Base-by-base conservation (phyloP, 495 filamentous ascomycete genomes). In the Cercophora samala region DNA sequence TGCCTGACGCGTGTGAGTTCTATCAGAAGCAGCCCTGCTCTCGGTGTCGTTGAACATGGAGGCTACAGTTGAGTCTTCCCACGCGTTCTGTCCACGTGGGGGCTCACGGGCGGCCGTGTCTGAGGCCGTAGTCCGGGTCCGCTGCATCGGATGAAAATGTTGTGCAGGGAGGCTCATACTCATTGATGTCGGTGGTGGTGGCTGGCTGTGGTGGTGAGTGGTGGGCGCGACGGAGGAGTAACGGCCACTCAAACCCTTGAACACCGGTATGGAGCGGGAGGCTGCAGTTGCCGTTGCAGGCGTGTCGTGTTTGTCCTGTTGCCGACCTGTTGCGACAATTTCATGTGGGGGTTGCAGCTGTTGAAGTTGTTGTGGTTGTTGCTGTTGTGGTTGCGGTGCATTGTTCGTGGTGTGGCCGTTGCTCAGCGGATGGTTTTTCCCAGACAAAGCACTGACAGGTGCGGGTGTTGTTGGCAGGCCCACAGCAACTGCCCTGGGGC, bases 11-110 rank as follows among this genome's bases (percentile, higher is more conserved):
- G 62, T 69, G 58, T 71, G 75, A 26, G 68, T 62, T 46, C 69
- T 70, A 11, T 75, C 76, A 22, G 73, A 75, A 29, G 69, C 66
- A 55, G 70, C 69, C 54, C 71, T 70, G 72, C 72, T 69, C 54
- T 74, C 72, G 60, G 58, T 66, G 54, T 76, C 75, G 65, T 68
- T 72, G 69, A 77, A 75, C 69, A 78, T 73, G 66, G 76, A 78
- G 18, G 69, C 75, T 4, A 78, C 71, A 0, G 76, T 76, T 22
- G 76, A 78, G 37, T 78, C 76, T 54, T 78, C 76, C 76, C 76
- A 78, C 52, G 72, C 73, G 59, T 76, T 75, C 62, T 70, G 68
- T 64, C 60, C 64, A 21, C 70, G 62, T 46, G 58, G 66, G 53
- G 62, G 6, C 13, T 70, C 71, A n/a, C 69, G 70, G 17, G 66